These are phyloP conservation scores for Sarcodon aspratus DNA, from an alignment of 768 basidiomycete species.

Conservation along the genomic window DNA sequence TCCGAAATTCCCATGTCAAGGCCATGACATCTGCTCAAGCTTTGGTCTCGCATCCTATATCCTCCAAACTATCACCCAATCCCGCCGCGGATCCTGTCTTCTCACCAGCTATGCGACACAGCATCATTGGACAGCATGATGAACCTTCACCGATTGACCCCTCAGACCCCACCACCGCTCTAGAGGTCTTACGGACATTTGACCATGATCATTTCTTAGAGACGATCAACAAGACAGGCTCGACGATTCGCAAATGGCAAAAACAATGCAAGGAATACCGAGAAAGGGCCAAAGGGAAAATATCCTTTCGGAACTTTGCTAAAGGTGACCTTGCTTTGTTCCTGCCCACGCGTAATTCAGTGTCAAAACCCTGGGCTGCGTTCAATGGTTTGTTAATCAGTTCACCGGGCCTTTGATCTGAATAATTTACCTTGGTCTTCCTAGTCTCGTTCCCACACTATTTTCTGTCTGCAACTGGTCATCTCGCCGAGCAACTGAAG, in stretches of 20 bases:
- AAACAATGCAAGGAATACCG: slow-evolving; percentile 95
- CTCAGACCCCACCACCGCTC: slow-evolving; percentile 56
- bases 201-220: slow-evolving; percentile 84
- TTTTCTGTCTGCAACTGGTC: slow-evolving; percentile 82
- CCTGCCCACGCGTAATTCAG: slow-evolving; percentile 88
- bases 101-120: slow-evolving; percentile 26
- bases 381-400: slow-evolving; percentile 69
- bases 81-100: slow-evolving; percentile 24
- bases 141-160: slow-evolving; percentile 74
- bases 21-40: slow-evolving; percentile 52
- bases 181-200: slow-evolving; percentile 61
- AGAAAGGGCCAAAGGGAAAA: slow-evolving; percentile 92
- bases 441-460: slow-evolving; percentile 95
- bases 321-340: slow-evolving; percentile 95
- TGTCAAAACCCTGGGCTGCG: slow-evolving; percentile 93
- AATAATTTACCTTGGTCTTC: not conserved
- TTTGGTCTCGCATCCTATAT: slow-evolving; percentile 33
- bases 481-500: slow-evolving; percentile 82
- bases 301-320: slow-evolving; percentile 90
- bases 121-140: slow-evolving; percentile 35
- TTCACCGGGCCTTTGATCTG: not conserved
- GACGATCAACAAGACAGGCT: slow-evolving; percentile 68
- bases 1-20: slow-evolving; percentile 67
- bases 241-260: slow-evolving; percentile 91
- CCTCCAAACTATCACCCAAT: slow-evolving; percentile 32